phyloP scores from a whole-genome alignment of 768 basidiomycete species.

The Tulasnella sp. region DNA sequence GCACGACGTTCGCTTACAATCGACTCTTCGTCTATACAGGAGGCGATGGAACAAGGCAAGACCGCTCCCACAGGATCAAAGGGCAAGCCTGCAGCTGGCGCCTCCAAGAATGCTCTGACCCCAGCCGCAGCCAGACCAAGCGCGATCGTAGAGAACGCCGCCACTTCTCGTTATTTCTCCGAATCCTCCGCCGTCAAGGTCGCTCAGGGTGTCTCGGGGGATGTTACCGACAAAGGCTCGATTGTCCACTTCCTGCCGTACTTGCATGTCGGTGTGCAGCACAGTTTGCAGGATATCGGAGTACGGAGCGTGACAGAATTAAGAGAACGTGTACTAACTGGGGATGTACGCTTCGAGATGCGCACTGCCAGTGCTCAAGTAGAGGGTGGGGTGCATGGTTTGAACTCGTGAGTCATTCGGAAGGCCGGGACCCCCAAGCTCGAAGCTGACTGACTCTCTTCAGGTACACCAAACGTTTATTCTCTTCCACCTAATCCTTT shows the following conservation, averaged over 20 bases:
- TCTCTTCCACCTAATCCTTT: constrained; percentile 28
- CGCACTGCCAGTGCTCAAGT: constrained; percentile 93
- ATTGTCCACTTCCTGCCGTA: constrained; percentile 90
- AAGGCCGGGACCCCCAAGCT: background rate
- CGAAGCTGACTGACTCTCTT: background rate
- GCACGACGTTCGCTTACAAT: background rate
- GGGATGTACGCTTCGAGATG: constrained; percentile 81
- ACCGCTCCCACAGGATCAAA: constrained; percentile 38
- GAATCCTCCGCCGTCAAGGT: constrained; percentile 92
- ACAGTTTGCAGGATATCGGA: constrained; percentile 92
- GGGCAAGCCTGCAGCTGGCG: constrained; percentile 30
- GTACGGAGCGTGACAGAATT: constrained; percentile 64
- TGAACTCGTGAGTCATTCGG: constrained; percentile 73
- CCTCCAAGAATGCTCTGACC: constrained; percentile 33
- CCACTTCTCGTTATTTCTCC: constrained; percentile 93
- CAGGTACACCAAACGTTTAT: constrained; percentile 60
- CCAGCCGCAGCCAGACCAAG: constrained; percentile 13
- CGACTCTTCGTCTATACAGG: constrained; percentile 39
- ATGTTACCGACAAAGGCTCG: constrained; percentile 96
- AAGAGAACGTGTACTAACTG: constrained; percentile 58
- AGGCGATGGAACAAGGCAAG: constrained; percentile 84
- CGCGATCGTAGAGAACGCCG: constrained; percentile 74
- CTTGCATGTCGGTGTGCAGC: constrained; percentile 76
- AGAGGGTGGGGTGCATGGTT: constrained; percentile 92
- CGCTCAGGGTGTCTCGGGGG: constrained; percentile 92